phyloP scores from a whole-genome alignment of 2,329 filamentous ascomycete genomes.

The Paracoccidioides lutzii region DNA sequence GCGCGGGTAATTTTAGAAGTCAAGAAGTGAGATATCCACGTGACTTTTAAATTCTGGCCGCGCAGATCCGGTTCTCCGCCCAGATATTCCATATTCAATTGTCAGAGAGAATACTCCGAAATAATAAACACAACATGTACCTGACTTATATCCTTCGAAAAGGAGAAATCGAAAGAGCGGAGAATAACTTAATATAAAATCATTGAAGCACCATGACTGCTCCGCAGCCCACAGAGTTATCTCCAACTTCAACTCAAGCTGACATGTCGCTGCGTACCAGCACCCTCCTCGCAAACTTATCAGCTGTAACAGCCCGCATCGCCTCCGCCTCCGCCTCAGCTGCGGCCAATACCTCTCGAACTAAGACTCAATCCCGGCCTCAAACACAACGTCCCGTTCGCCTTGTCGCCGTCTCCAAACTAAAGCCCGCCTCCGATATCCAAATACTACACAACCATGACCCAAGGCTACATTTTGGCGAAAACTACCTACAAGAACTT shows the following conservation, averaged over 20 bases:
- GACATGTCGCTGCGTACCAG: conserved; percentile 38
- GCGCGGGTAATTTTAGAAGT: too few relatives aligned
- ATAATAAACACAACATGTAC: neutral
- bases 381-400: conserved; percentile 32
- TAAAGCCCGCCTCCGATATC: conserved; percentile 87
- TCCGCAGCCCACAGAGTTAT: neutral
- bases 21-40: too few relatives aligned
- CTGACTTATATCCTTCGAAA: neutral
- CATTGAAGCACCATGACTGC: neutral
- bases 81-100: neutral
- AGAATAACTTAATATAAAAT: neutral
- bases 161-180: neutral
- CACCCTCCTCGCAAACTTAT: conserved; percentile 49
- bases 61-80: neutral
- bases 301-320: conserved; percentile 47
- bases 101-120: too few relatives aligned
- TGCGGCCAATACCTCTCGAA: conserved; percentile 7
- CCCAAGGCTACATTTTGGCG: conserved; percentile 65
- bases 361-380: conserved; percentile 2
- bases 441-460: conserved; percentile 67
- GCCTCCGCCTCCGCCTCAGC: conserved; percentile 36
- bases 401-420: conserved; percentile 87
- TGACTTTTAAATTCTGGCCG: too few relatives aligned
- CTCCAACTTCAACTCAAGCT: neutral
- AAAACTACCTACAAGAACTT: conserved; percentile 92